phyloP scores from a whole-genome alignment of 2,329 filamentous ascomycete genomes.

The Mycogone perniciosa region DNA sequence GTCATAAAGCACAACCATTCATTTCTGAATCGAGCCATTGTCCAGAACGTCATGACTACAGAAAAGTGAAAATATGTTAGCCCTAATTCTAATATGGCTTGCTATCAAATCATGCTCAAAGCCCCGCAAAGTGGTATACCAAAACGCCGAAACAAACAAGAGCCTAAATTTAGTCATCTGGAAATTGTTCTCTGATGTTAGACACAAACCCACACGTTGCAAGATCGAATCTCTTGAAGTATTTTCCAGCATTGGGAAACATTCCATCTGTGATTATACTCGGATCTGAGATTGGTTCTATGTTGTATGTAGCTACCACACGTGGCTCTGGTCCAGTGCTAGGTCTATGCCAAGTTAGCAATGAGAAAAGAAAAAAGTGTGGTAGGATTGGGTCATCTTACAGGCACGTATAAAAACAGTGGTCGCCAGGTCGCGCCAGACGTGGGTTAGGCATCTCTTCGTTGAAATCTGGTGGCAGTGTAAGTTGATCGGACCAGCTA shows the following conservation, averaged over 20 bases:
- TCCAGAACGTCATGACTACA: no score
- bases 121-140: background rate
- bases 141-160: background rate
- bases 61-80: background rate
- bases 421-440: slow-evolving; percentile 13
- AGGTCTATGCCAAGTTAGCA: slow-evolving; percentile 18
- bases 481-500: slow-evolving; percentile 65
- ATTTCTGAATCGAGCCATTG: no score
- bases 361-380: background rate
- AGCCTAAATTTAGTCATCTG: slow-evolving; percentile 58
- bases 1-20: no score
- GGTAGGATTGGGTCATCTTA: slow-evolving; percentile 39
- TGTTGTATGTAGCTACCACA: slow-evolving; percentile 63
- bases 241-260: slow-evolving; percentile 67
- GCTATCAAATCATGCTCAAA: background rate
- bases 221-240: slow-evolving; percentile 80
- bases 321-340: slow-evolving; percentile 29
- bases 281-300: slow-evolving; percentile 51
- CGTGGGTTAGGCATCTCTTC: background rate
- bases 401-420: slow-evolving; percentile 75
- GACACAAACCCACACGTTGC: slow-evolving; percentile 67
- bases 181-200: slow-evolving; percentile 74
- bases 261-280: slow-evolving; percentile 49
- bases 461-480: slow-evolving; percentile 13
- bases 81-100: background rate